Conservation (phyloP, 768 basidiomycete species). For the Pisolithus sp. region DNA sequence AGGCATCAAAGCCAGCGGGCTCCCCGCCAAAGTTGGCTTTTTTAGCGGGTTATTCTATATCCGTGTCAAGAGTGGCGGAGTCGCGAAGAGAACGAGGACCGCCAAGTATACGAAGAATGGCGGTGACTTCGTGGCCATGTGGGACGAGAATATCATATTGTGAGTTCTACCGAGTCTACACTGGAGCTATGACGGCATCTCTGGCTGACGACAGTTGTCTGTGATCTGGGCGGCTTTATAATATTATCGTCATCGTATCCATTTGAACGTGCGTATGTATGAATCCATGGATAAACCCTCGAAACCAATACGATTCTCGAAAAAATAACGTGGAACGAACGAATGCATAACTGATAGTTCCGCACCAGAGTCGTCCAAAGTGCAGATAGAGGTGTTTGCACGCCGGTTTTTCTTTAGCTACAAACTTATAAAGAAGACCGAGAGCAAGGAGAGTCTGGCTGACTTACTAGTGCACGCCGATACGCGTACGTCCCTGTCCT, state of each 20-base stretch:
- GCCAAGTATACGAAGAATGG: constrained; percentile 15
- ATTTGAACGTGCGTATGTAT: background rate
- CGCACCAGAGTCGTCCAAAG: constrained; percentile 25
- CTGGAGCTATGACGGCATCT: background rate
- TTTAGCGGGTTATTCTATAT: constrained; percentile 25
- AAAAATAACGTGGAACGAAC: too few relatives aligned
- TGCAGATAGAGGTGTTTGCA: constrained; percentile 30
- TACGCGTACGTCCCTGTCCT: constrained; percentile 16
- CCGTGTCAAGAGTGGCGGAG: constrained; percentile 21
- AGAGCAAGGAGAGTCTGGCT: constrained; percentile 26
- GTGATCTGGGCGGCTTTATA: background rate
- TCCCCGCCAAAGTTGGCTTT: constrained; percentile 26
- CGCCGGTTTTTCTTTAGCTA: constrained; percentile 27
- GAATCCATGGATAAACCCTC: background rate
- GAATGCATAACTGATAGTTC: constrained; percentile 10
- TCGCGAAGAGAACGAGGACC: constrained; percentile 23
- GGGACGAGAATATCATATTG: constrained; percentile 22
- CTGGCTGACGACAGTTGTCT: background rate
- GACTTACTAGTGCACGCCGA: constrained; percentile 27
- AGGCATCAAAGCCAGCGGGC: constrained; percentile 31
- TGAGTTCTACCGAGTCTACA: constrained; percentile 7
- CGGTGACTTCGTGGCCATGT: constrained; percentile 25
- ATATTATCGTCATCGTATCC: background rate
- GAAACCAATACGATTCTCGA: too few relatives aligned
- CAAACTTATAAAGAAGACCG: constrained; percentile 29